A percentile compares a stretch with the other conserved stretches of the same genome.
Evolutionary conservation across 768 basidiomycete genomes (phyloP).

Genomic region (Kwoniella newhampshirensis): DNA sequence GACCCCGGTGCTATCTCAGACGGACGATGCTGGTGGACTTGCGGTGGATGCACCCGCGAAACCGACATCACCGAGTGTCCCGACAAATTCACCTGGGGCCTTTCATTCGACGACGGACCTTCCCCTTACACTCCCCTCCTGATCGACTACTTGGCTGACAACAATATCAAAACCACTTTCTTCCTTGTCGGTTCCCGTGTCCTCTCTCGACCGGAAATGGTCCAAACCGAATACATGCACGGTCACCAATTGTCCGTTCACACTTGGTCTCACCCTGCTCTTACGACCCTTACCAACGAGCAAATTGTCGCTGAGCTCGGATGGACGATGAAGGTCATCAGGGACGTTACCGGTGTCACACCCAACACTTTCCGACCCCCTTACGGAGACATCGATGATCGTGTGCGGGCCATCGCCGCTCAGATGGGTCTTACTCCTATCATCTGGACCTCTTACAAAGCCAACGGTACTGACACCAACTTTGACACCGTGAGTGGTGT

Average conservation of each 20-base stretch:
- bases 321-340: conserved; percentile 82
- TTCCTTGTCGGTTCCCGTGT: conserved; percentile 84
- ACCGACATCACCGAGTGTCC: conserved; percentile 77
- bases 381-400: conserved; percentile 65
- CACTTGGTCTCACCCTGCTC: conserved; percentile 78
- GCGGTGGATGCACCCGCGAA: conserved; percentile 66
- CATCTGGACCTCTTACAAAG: conserved; percentile 70
- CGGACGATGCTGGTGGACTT: conserved; percentile 76
- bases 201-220: conserved; percentile 66
- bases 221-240: conserved; percentile 72
- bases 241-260: conserved; percentile 83
- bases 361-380: conserved; percentile 80
- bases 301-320: conserved; percentile 84
- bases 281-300: conserved; percentile 75
- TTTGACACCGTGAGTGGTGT: conserved; percentile 64
- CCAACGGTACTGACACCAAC: conserved; percentile 58
- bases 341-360: conserved; percentile 69
- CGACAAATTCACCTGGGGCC: conserved; percentile 62
- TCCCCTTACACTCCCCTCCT: conserved; percentile 73
- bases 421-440: conserved; percentile 82
- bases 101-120: conserved; percentile 68
- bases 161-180: conserved; percentile 75
- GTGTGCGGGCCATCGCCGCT: conserved; percentile 76
- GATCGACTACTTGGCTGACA: conserved; percentile 65
- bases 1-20: conserved; percentile 64